Evolutionary conservation across 1,284 basidiomycete genomes (phyloP).

Genomic region (Irpex sp.): DNA sequence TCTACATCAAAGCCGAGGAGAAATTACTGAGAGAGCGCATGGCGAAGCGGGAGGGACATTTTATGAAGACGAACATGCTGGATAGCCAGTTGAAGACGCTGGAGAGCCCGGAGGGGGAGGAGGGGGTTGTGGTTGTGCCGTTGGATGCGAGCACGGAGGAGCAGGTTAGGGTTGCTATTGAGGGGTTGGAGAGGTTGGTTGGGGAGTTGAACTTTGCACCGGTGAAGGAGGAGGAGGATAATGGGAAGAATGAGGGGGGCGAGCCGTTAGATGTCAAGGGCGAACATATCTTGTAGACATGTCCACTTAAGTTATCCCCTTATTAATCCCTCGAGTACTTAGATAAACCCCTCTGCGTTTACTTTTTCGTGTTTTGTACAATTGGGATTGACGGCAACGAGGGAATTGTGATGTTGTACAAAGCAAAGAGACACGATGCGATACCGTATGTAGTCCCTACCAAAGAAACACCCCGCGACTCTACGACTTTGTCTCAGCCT

Average conservation of each 20-base stretch:
- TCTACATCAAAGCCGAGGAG: conserved; percentile 73
- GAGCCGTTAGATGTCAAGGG: not conserved
- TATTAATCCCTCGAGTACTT: not conserved
- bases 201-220: conserved; percentile 4
- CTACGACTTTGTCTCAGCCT: conserved; percentile 24
- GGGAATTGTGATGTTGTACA: conserved; percentile 1
- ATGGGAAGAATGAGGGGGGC: not conserved
- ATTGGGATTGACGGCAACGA: not conserved
- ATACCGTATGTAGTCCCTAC: conserved; percentile 2
- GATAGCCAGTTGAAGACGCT: conserved; percentile 79
- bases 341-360: not conserved
- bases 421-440: not conserved
- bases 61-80: conserved; percentile 87
- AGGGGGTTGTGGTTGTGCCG: conserved; percentile 62
- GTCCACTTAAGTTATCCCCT: not conserved
- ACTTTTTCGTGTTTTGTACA: not conserved
- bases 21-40: conserved; percentile 69
- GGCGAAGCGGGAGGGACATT: conserved; percentile 70
- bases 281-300: not conserved
- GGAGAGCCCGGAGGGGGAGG: conserved; percentile 70
- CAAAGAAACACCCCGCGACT: conserved; percentile 5
- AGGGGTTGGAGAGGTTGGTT: conserved; percentile 25
- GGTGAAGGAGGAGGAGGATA: not conserved
- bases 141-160: conserved; percentile 51
- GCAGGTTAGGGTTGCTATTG: conserved; percentile 44